Conservation (phyloP, 2,329 filamentous ascomycete genomes). For the Gnomoniopsis smithogilvyi region DNA sequence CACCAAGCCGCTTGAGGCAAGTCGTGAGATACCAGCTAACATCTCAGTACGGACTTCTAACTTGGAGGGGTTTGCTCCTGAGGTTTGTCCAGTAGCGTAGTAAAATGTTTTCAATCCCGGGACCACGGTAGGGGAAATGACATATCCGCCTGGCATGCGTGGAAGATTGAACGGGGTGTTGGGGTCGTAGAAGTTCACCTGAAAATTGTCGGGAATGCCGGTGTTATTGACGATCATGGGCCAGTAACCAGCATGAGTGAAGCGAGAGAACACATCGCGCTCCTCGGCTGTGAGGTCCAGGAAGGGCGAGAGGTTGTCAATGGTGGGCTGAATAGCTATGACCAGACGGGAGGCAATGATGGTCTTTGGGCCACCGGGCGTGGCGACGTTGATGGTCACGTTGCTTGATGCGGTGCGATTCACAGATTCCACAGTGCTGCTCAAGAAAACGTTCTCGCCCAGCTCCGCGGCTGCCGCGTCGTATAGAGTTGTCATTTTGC, state of each 20-base stretch:
- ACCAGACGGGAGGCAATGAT: slow-evolving; percentile 32
- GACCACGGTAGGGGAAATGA: neutral
- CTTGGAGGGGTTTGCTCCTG: neutral
- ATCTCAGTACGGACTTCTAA: neutral
- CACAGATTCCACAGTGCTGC: slow-evolving; percentile 27
- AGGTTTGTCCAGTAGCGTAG: neutral
- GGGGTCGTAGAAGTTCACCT: neutral
- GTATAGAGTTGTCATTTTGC: slow-evolving; percentile 25
- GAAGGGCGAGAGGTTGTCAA: slow-evolving; percentile 27
- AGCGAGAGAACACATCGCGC: neutral
- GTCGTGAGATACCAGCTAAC: neutral
- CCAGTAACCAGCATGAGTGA: neutral
- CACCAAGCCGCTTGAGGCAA: neutral
- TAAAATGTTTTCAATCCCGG: neutral
- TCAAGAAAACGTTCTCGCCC: slow-evolving; percentile 29
- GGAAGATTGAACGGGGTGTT: neutral
- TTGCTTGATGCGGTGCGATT: slow-evolving; percentile 22
- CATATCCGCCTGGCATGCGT: neutral
- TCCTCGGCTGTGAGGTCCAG: slow-evolving; percentile 27
- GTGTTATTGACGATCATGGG: neutral
- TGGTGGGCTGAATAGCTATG: slow-evolving; percentile 31
- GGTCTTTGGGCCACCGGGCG: slow-evolving; percentile 18
- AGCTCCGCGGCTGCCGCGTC: slow-evolving; percentile 28
- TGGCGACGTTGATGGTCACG: slow-evolving; percentile 24
- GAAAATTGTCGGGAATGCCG: neutral